Evolutionary conservation across 768 basidiomycete genomes (phyloP), one percentile per base, ranked within the genome.

Genomic region (Calocera cornea): DNA sequence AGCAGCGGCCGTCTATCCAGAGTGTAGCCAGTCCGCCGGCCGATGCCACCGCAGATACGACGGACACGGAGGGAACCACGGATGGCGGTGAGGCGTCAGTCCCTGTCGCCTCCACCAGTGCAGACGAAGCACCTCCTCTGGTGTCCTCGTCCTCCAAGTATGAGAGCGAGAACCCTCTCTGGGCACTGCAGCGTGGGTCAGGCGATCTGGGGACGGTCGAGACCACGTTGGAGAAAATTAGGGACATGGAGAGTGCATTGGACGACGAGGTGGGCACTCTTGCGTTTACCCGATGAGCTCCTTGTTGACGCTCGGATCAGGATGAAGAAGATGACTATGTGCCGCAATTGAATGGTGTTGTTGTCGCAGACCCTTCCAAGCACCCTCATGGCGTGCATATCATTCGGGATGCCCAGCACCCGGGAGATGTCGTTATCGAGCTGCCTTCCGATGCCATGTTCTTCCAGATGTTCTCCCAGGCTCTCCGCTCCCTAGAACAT

Each of bases 381-480:
- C 31, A 27, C 2, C 27, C 54, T 16, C 54, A 33, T 16, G 54
- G 54, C 27, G 54, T 60, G 2, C 17, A 41, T 72, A 72, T 14
- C 69, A 64, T 65, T 68, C 68, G 19, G 14, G 34, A 72, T 69
- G 12, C 64, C 66, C 65, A 54, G 40, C 36, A 33, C 64, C 54
- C 54, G 17, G 72, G 77, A 8, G 88, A 93, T 72, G 74, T 92
- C 7, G 80, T 90, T 65, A 87, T 95, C 38, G 87, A 90, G 1
- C 83, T 97, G 5, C 80, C 82, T n/a, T 86, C 89, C 36, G 92
- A 95, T 73, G 79, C 83, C 14, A 84, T 84, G 1, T 97, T 97
- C 78, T 90, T 92, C 75, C 81, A 84, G 24, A 81, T 90, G 31
- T 82, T 97, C 64, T 83, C 83, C 0, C 72, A 76, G 17, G 79